Evolutionary conservation across 768 basidiomycete species (phyloP), one percentile per base, ranked within the genome.

Genomic region (Hydnum rufescens): DNA sequence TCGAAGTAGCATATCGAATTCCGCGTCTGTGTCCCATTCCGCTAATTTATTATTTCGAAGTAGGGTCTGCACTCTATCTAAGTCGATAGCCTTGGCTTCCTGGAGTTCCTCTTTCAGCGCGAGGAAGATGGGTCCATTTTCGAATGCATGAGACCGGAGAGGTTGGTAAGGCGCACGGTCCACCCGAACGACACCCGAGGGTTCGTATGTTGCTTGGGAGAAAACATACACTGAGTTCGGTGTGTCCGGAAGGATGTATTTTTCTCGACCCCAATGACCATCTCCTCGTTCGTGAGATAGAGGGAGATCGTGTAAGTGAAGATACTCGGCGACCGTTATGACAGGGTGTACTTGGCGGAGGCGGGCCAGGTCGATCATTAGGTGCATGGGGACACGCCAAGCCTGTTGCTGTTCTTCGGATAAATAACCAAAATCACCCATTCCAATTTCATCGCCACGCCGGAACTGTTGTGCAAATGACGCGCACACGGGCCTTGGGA

Each of bases 181-280:
- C 32, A 54, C 32, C n/a, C 53, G 53, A 3, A 51, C 53, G 8
- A 54, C 22, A 23, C 49, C 53, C n/a, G 31, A 5, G 19, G 53
- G 53, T 8, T 53, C 53, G 42, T 53, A 50, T 3, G 51, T 49
- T 13, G 32, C 25, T 18, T 3, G n/a, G 8, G 44, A 13, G 13
- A 28, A 8, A 8, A 13, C 13, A 28, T 13, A 13, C 59, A 29
- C 13, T 59, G 58, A n/a, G 57, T 55, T 5, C 8, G 47, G n/a
- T 32, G 16, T 30, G 36, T 51, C 67, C 13, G 44, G 13, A 13
- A 26, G 26, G 19, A 39, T 66, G 50, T 66, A 72, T 34, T 29
- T 54, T 3, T 64, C 53, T 1, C 62, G 61, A 25, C 26, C 43
- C n/a, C 50, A 54, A 8, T 30, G 22, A 26, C 53, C 53, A n/a